phyloP scores from a whole-genome alignment of 1,284 basidiomycete species.

The Ceraceosorus guamensis region DNA sequence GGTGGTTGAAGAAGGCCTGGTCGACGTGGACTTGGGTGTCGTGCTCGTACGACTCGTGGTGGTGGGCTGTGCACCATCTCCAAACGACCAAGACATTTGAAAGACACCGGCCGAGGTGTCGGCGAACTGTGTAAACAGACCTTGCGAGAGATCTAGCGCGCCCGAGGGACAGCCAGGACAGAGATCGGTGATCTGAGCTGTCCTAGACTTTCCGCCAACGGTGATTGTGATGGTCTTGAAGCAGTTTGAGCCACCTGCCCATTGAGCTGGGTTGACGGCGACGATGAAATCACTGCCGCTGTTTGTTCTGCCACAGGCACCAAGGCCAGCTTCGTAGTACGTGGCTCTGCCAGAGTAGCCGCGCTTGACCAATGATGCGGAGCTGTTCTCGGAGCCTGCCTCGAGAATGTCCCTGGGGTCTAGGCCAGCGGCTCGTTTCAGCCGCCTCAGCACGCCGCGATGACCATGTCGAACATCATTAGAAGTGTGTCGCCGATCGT shows the following conservation, averaged over 20 bases:
- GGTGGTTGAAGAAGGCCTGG: too few relatives aligned
- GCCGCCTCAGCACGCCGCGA: too few relatives aligned
- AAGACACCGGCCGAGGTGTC: slow-evolving; percentile 5
- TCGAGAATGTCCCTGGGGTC: too few relatives aligned
- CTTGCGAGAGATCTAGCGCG: slow-evolving; percentile 12
- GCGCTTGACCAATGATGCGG: slow-evolving; percentile 24
- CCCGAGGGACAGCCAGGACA: slow-evolving; percentile 11
- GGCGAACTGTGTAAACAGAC: slow-evolving; percentile 12
- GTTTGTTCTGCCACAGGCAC: slow-evolving; percentile 23
- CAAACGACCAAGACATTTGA: slow-evolving; percentile 7
- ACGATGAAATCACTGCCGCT: slow-evolving; percentile 13
- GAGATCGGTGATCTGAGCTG: slow-evolving; percentile 10
- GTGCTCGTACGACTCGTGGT: not conserved
- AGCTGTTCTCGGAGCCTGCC: too few relatives aligned
- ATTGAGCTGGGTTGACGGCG: slow-evolving; percentile 27
- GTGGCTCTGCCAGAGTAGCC: slow-evolving; percentile 28
- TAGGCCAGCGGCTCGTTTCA: too few relatives aligned
- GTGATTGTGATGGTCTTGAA: slow-evolving; percentile 7
- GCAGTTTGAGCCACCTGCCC: slow-evolving; percentile 17
- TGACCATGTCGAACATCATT: too few relatives aligned
- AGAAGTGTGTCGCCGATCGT: too few relatives aligned
- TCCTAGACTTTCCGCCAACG: slow-evolving; percentile 9
- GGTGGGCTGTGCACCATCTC: not conserved
- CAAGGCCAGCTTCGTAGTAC: slow-evolving; percentile 34
- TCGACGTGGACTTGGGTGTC: not conserved